Evolutionary conservation across 2,329 filamentous ascomycete species (phyloP), one percentile per base, ranked within the genome.

Genomic region (Aspergillus sergii): DNA sequence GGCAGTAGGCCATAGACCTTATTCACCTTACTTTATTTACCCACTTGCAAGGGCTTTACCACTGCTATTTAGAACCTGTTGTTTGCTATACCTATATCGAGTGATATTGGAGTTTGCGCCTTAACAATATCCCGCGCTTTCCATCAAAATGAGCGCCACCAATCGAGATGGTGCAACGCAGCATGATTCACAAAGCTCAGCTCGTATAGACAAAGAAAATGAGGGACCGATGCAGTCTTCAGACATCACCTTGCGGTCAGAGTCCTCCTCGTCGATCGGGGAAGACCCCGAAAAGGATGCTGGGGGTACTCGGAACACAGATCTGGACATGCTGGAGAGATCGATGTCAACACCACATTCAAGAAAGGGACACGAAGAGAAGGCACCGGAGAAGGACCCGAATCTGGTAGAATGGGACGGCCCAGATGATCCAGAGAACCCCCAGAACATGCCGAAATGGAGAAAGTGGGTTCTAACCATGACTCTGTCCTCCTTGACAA

Each of bases 401-500:
- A 73, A 74, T 53, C 50, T 76, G 23, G 74, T 76, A 12, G 70
- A 73, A 32, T 76, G 71, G 71, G 69, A 75, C 56, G 74, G 74
- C 7, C 73, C 72, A 2, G 67, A 76, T 50, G 74, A 76, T 65
- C 73, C 71, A 3, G 73, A 73, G 32, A 71, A 76, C 60, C 74
- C 74, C 3, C 73, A 73, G 62, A 76, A 76, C 59, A 68, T 71
- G 64, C 65, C 68, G 8, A 45, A 57, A n/a, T 71, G 65, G 69
- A 68, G 61, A 57, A 83, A 80, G 71, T 83, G 79, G 78, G 64
- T 75, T 2, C 72, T 79, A 46, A 83, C 69, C 28, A 71, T 71
- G 68, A 66, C 64, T 12, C 34, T 71, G 51, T 68, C 69, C 7
- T 69, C 63, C 28, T 64, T 72, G 72, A 81, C 81, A 3, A 81